A percentile compares a stretch with the other conserved stretches of the same genome.
These are phyloP conservation scores for Juncus effusus DNA, from an alignment of 176 grass and related monocot genomes.

Conservation along the genomic window DNA sequence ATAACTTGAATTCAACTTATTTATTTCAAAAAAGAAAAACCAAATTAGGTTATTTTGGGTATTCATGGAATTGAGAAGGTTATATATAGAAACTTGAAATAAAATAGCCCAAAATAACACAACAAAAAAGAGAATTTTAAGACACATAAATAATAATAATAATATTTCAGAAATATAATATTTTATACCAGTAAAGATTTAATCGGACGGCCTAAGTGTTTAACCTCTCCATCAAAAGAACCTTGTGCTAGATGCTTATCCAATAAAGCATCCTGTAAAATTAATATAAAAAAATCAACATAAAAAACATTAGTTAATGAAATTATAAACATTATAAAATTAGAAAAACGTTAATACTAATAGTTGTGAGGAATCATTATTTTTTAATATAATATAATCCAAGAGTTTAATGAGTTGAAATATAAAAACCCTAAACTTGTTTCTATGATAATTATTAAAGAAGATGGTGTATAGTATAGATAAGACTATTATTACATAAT, in stretches of 20 bases:
- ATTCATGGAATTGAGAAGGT: too few relatives aligned
- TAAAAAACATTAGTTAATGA: background rate
- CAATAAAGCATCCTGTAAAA: constrained; percentile 64
- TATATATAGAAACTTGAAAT: constrained; percentile 2
- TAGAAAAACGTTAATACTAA: background rate
- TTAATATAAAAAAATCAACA: constrained; percentile 7
- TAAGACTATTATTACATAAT: too few relatives aligned
- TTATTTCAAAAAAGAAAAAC: too few relatives aligned
- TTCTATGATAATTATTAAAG: too few relatives aligned
- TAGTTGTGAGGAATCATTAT: background rate
- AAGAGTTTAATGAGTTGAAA: background rate
- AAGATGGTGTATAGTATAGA: too few relatives aligned
- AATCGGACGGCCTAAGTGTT: constrained; percentile 70
- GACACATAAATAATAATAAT: background rate
- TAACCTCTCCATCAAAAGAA: too few relatives aligned
- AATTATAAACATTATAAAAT: constrained; percentile 13
- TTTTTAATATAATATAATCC: background rate
- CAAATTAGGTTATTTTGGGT: too few relatives aligned
- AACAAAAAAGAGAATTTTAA: too few relatives aligned
- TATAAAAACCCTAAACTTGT: too few relatives aligned
- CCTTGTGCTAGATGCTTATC: constrained; percentile 74
- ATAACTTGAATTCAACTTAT: too few relatives aligned
- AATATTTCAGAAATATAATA: background rate
- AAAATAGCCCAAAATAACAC: too few relatives aligned
- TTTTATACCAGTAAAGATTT: constrained; percentile 88